Percentiles rank a stretch among this genome's conserved stretches.
These are phyloP conservation scores for Boletus sensibilis DNA, from an alignment of 768 basidiomycete genomes.

Conservation along the genomic window DNA sequence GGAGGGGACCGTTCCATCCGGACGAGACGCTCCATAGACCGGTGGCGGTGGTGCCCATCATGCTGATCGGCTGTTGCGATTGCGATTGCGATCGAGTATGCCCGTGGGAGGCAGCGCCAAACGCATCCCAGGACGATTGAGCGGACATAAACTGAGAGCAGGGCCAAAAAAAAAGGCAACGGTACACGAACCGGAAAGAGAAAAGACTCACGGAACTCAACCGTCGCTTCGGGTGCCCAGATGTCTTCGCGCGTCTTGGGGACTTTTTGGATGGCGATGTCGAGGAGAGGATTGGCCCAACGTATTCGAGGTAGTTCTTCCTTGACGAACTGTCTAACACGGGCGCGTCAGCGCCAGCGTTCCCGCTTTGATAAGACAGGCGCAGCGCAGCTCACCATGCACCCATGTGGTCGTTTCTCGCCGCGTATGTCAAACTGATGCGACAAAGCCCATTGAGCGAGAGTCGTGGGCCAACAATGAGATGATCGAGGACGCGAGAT, in stretches of 20 bases:
- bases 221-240: slow-evolving; percentile 59
- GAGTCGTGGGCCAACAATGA: slow-evolving; percentile 54
- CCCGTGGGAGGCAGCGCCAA: slow-evolving; percentile 2
- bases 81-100: neutral
- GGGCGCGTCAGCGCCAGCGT: neutral
- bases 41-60: slow-evolving; percentile 53
- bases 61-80: slow-evolving; percentile 40
- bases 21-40: slow-evolving; percentile 68
- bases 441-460: slow-evolving; percentile 47
- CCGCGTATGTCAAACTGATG: slow-evolving; percentile 56
- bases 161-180: neutral
- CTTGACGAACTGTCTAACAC: slow-evolving; percentile 69
- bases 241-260: slow-evolving; percentile 51
- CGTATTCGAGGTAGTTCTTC: slow-evolving; percentile 77
- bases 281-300: slow-evolving; percentile 67
- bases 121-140: slow-evolving; percentile 27
- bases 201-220: slow-evolving; percentile 60
- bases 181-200: neutral
- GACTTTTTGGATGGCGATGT: slow-evolving; percentile 56
- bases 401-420: slow-evolving; percentile 70
- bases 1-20: slow-evolving; percentile 50
- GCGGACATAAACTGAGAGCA: slow-evolving; percentile 32
- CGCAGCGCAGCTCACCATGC: slow-evolving; percentile 53
- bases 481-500: slow-evolving; percentile 48
- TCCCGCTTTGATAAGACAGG: neutral